phyloP scores from a whole-genome alignment of 1,284 basidiomycete species.

The Flammula alnicola region DNA sequence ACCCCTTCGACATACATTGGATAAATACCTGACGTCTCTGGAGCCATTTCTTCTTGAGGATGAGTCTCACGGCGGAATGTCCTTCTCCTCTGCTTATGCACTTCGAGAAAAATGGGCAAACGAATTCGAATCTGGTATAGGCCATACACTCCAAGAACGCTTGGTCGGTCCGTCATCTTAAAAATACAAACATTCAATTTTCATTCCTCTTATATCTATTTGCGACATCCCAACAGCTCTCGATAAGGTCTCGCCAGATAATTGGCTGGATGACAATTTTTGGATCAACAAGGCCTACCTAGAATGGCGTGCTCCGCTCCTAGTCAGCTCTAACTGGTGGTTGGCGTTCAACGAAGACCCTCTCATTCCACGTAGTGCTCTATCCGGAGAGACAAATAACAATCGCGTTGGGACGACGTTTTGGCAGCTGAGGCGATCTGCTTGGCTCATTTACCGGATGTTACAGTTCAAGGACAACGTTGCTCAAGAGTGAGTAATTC shows the following conservation, averaged over 20 bases:
- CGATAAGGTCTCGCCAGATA: constrained; percentile 84
- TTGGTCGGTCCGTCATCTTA: constrained; percentile 64
- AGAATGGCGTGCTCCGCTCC: constrained; percentile 86
- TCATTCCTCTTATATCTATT: constrained; percentile 9
- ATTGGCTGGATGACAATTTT: constrained; percentile 96
- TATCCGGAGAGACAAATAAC: constrained; percentile 40
- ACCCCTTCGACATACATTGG: constrained; percentile 75
- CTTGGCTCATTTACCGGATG: constrained; percentile 81
- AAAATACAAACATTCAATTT: constrained; percentile 5
- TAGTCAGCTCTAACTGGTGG: constrained; percentile 99
- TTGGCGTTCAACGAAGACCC: constrained; percentile 78
- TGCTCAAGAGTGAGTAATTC: constrained; percentile 53
- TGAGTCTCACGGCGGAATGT: constrained; percentile 59
- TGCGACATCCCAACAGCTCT: constrained; percentile 57
- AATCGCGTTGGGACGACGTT: constrained; percentile 60
- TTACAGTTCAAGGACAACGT: constrained; percentile 81
- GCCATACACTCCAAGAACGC: constrained; percentile 77
- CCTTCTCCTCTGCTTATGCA: constrained; percentile 61
- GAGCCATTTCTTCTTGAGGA: constrained; percentile 83
- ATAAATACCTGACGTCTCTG: constrained; percentile 81
- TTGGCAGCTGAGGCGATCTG: constrained; percentile 88
- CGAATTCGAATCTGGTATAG: constrained; percentile 79
- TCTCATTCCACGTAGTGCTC: constrained; percentile 51
- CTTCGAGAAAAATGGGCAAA: constrained; percentile 68
- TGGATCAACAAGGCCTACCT: constrained; percentile 93